Evolutionary conservation across 352 stramenopile species (phyloP).

Genomic region (Phytophthora chlamydospora): DNA sequence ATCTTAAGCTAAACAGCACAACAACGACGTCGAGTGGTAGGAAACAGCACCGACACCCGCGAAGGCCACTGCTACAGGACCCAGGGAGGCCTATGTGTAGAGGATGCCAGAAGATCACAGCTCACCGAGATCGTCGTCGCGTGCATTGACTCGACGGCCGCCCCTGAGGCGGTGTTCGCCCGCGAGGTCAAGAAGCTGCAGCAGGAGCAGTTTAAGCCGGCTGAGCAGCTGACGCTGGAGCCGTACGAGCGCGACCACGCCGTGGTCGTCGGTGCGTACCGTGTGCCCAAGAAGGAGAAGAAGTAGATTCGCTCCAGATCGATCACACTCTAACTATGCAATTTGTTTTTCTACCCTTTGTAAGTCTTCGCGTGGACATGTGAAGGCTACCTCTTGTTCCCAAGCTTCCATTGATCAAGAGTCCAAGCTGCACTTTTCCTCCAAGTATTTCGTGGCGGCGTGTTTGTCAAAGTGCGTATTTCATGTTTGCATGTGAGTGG

Average conservation of each 20-base stretch:
- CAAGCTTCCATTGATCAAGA: constrained; percentile 17
- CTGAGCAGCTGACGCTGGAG: constrained; percentile 99
- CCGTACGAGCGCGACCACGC: constrained; percentile 99
- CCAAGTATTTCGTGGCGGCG: not conserved
- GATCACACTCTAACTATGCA: constrained; percentile 45
- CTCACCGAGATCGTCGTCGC: too few species aligned
- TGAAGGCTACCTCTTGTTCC: constrained; percentile 28
- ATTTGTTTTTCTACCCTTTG: constrained; percentile 41
- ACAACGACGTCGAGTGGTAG: too few species aligned
- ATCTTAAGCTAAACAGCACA: too few species aligned
- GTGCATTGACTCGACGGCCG: constrained; percentile 99
- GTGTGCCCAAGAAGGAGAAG: constrained; percentile 95
- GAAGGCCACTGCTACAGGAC: too few species aligned
- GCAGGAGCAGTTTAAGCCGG: constrained; percentile 98
- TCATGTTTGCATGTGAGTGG: constrained; percentile 34
- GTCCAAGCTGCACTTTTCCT: constrained; percentile 34
- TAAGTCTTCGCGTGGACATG: constrained; percentile 45
- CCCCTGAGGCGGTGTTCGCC: constrained; percentile 98
- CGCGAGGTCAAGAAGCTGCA: constrained; percentile 98
- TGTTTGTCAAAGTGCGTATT: constrained; percentile 14
- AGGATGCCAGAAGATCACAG: too few species aligned
- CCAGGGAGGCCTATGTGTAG: too few species aligned
- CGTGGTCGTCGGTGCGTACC: constrained; percentile 97
- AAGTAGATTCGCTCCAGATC: constrained; percentile 47
- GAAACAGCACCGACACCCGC: too few species aligned